A percentile compares a stretch with the other conserved stretches of the same genome.
Conservation (phyloP, 768 basidiomycete genomes). For the Hygrophorus pudorinus region DNA sequence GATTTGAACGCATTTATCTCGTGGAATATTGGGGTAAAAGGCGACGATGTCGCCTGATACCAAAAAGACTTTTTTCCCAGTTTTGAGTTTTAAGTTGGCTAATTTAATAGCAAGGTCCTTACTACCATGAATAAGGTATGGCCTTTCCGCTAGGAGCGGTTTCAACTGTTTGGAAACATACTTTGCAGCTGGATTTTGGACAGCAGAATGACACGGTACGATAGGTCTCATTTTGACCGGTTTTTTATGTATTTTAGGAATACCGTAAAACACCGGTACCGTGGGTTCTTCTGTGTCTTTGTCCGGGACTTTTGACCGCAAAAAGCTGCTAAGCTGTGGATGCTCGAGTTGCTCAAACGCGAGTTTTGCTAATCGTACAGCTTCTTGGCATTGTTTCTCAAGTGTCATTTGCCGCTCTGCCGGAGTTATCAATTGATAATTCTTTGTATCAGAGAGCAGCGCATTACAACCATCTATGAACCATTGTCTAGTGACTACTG, state of each 20-base stretch:
- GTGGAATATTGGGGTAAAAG: slow-evolving; percentile 21
- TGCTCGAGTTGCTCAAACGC: too few relatives aligned
- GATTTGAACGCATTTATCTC: slow-evolving; percentile 8
- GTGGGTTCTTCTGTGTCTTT: not conserved
- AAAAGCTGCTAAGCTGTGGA: not conserved
- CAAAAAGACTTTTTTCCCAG: slow-evolving; percentile 10
- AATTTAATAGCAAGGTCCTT: slow-evolving; percentile 7
- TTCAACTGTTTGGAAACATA: slow-evolving; percentile 16
- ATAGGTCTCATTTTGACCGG: slow-evolving; percentile 21
- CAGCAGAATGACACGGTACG: slow-evolving; percentile 21
- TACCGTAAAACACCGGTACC: slow-evolving; percentile 16
- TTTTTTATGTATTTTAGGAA: slow-evolving; percentile 26
- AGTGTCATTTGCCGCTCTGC: too few relatives aligned
- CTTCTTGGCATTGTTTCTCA: too few relatives aligned
- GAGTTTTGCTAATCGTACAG: too few relatives aligned
- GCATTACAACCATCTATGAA: slow-evolving; percentile 12
- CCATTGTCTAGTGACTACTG: slow-evolving; percentile 15
- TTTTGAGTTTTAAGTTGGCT: slow-evolving; percentile 11
- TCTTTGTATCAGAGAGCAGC: slow-evolving; percentile 1
- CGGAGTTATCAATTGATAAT: too few relatives aligned
- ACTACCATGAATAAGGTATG: too few relatives aligned
- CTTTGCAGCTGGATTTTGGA: slow-evolving; percentile 20
- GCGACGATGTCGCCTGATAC: slow-evolving; percentile 25
- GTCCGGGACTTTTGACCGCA: not conserved
- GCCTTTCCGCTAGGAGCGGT: too few relatives aligned